A percentile compares a stretch with the other conserved stretches of the same genome.
Conservation (phyloP, 768 basidiomycete species). For the Candolleomyces eurysporus region DNA sequence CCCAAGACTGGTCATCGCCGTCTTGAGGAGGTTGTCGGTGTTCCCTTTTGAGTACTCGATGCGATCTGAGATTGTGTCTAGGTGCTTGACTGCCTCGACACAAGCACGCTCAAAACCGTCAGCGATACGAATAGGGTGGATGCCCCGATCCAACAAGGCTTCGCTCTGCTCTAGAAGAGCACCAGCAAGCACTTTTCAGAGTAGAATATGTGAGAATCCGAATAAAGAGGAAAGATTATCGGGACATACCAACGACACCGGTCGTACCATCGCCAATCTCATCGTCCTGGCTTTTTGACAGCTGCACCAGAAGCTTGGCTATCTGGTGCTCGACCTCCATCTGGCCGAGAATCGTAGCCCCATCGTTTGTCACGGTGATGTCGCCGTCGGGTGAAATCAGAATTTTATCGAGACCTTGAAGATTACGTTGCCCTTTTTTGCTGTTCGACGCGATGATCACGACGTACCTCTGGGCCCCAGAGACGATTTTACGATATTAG, state of each 20-base stretch:
- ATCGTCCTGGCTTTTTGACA: slow-evolving; percentile 98
- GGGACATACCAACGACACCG: slow-evolving; percentile 89
- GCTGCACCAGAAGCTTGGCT: slow-evolving; percentile 93
- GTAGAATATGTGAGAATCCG: slow-evolving; percentile 6
- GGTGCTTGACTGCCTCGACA: slow-evolving; percentile 81
- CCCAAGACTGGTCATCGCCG: slow-evolving; percentile 93
- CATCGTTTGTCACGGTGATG: slow-evolving; percentile 99
- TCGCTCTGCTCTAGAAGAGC: slow-evolving; percentile 94
- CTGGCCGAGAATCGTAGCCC: slow-evolving; percentile 95
- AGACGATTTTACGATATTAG: slow-evolving; percentile 93
- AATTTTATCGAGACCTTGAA: slow-evolving; percentile 87
- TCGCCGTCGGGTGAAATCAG: slow-evolving; percentile 96
- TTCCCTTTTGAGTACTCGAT: slow-evolving; percentile 82
- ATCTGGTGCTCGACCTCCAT: slow-evolving; percentile 99
- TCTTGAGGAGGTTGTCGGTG: slow-evolving; percentile 87
- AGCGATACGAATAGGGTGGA: slow-evolving; percentile 98
- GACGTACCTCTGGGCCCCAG: slow-evolving; percentile 87
- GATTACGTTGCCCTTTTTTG: not conserved
- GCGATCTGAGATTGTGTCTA: slow-evolving; percentile 87
- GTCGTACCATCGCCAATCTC: slow-evolving; percentile 99
- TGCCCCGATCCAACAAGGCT: slow-evolving; percentile 95
- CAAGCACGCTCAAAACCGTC: slow-evolving; percentile 98
- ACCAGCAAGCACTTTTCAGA: slow-evolving; percentile 87
- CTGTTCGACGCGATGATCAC: not conserved
- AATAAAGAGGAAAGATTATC: slow-evolving; percentile 1